A percentile compares a stretch with the other conserved stretches of the same genome.
Evolutionary conservation across 768 basidiomycete genomes (phyloP).

Genomic region (Phylloporus sp.): DNA sequence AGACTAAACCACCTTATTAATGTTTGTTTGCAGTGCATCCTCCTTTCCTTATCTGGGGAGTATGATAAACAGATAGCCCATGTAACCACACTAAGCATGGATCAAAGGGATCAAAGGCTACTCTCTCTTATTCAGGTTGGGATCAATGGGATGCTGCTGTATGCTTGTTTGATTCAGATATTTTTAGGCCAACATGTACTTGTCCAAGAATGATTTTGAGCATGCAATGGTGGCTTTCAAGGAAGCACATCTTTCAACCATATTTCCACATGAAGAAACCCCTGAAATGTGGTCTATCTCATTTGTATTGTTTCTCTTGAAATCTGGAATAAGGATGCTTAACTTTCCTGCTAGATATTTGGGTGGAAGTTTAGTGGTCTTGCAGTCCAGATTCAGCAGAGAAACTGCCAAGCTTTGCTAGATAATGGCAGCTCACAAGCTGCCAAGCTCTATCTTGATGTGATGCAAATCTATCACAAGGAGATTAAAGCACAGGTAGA

Average conservation of each 20-base stretch:
- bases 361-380: conserved; percentile 22
- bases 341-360: conserved; percentile 9
- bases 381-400: conserved; percentile 12
- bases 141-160: neutral
- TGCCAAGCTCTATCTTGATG: conserved; percentile 7
- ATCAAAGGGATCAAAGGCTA: neutral
- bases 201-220: conserved; percentile 2
- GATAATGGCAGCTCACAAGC: neutral
- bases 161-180: neutral
- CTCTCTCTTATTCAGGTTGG: conserved; percentile 14
- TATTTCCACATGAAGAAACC: conserved; percentile 12
- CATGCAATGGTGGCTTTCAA: conserved; percentile 7
- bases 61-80: neutral
- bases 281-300: conserved; percentile 12
- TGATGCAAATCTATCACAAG: conserved; percentile 6
- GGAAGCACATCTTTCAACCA: conserved; percentile 3
- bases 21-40: conserved; percentile 8
- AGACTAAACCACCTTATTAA: neutral
- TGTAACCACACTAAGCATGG: neutral
- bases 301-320: conserved; percentile 6
- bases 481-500: conserved; percentile 12
- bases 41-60: conserved; percentile 8
- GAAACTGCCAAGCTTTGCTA: conserved; percentile 9
- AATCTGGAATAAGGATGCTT: neutral
- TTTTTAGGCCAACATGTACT: conserved; percentile 15